Percentiles rank a stretch among this genome's conserved stretches.
These are phyloP conservation scores for Cucumis melo DNA, from an alignment of 306 rosid genomes.

Conservation along the genomic window DNA sequence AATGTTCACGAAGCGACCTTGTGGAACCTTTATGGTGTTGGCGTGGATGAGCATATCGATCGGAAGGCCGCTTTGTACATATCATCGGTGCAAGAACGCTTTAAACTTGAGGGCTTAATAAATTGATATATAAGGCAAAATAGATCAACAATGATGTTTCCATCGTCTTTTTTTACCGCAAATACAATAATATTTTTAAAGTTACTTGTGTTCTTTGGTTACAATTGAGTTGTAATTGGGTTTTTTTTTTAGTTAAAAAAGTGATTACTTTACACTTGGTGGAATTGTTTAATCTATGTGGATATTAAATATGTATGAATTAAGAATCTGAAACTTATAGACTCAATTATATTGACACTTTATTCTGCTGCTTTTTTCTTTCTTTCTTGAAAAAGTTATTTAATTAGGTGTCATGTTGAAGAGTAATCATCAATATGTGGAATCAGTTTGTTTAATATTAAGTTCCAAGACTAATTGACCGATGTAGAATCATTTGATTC, in stretches of 20 bases:
- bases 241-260: neutral
- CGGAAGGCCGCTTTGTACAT: neutral
- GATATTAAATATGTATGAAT: neutral
- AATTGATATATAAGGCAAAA: neutral
- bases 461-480: neutral
- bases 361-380: too few species aligned
- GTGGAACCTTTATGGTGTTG: neutral
- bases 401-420: too few species aligned
- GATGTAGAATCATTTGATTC: neutral
- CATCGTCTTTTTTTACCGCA: too few species aligned
- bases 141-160: neutral
- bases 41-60: neutral
- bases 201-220: neutral
- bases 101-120: neutral
- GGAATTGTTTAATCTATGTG: neutral
- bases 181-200: too few species aligned
- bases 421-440: neutral
- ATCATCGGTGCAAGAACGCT: conserved; percentile 5
- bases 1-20: neutral
- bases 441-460: neutral
- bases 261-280: neutral
- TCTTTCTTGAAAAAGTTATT: too few species aligned
- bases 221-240: neutral
- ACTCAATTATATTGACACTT: neutral
- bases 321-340: neutral